phyloP scores from a whole-genome alignment of 805 yeast species.

The Maudiozyma saulgeensis region DNA sequence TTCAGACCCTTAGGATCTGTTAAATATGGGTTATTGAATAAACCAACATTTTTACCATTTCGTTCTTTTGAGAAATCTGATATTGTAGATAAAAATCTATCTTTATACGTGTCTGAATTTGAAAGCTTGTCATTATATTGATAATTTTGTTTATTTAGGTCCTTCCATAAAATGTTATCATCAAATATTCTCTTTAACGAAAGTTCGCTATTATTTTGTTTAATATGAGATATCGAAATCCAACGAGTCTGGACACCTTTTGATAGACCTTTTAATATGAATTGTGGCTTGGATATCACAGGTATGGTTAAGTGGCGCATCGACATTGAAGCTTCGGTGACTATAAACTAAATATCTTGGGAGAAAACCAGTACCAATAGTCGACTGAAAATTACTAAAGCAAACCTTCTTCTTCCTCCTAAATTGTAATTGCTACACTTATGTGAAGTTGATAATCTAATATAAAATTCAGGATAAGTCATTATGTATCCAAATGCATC shows the following conservation, averaged over 20 bases:
- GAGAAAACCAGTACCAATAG: neutral
- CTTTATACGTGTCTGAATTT: constrained; percentile 3
- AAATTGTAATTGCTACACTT: no score
- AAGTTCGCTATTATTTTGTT: neutral
- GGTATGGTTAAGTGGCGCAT: neutral
- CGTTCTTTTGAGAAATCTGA: neutral
- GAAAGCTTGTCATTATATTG: constrained; percentile 2
- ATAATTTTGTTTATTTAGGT: constrained; percentile 34
- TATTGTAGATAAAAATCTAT: constrained; percentile 6
- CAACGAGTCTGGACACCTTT: neutral
- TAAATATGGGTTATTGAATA: constrained; percentile 66
- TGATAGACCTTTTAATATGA: neutral
- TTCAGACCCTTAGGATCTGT: constrained; percentile 61
- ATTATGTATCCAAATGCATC: no score
- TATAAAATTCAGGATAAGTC: no score
- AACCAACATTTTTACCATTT: constrained; percentile 37
- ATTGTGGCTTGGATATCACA: neutral
- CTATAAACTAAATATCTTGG: neutral
- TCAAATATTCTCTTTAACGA: constrained; percentile 46
- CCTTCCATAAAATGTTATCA: constrained; percentile 46
- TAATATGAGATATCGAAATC: neutral
- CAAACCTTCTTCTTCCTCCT: no score
- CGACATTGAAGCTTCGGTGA: neutral
- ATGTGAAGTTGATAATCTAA: no score
- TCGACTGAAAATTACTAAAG: no score